Conservation (phyloP, 2,329 filamentous ascomycete genomes). For the Cercospora citrullina region DNA sequence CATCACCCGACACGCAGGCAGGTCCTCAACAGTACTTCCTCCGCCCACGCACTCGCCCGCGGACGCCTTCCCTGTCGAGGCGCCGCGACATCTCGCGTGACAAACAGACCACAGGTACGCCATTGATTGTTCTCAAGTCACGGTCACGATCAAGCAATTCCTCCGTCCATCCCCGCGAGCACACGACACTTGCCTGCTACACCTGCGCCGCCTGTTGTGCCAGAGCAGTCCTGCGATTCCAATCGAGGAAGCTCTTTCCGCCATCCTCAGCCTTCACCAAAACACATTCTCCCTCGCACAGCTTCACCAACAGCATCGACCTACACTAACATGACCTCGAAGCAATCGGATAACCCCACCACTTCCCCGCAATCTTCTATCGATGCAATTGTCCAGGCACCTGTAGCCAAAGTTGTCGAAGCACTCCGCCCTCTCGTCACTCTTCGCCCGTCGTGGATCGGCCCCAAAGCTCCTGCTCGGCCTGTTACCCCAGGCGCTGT, state of each 20-base stretch:
- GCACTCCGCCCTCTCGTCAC: constrained; percentile 13
- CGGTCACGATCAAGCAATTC: background rate
- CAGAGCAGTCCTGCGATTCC: background rate
- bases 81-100: constrained; percentile 4
- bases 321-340: constrained; percentile 24
- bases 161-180: background rate
- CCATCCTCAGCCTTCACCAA: background rate
- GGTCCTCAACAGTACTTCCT: background rate
- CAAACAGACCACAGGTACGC: constrained; percentile 5
- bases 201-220: background rate
- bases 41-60: background rate
- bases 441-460: constrained; percentile 35
- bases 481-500: constrained; percentile 21
- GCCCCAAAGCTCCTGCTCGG: constrained; percentile 25
- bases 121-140: constrained; percentile 1
- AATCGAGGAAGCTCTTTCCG: background rate
- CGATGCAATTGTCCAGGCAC: constrained; percentile 21
- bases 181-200: background rate
- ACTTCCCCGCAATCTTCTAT: constrained; percentile 16
- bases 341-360: constrained; percentile 13
- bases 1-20: background rate
- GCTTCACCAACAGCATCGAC: constrained; percentile 2
- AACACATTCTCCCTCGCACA: background rate
- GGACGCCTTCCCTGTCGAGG: background rate
- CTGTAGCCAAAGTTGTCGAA: constrained; percentile 10